A percentile compares a stretch with the other conserved stretches of the same genome.
phyloP scores from a whole-genome alignment of 1,284 basidiomycete genomes.

The Ganoderma lucidum region DNA sequence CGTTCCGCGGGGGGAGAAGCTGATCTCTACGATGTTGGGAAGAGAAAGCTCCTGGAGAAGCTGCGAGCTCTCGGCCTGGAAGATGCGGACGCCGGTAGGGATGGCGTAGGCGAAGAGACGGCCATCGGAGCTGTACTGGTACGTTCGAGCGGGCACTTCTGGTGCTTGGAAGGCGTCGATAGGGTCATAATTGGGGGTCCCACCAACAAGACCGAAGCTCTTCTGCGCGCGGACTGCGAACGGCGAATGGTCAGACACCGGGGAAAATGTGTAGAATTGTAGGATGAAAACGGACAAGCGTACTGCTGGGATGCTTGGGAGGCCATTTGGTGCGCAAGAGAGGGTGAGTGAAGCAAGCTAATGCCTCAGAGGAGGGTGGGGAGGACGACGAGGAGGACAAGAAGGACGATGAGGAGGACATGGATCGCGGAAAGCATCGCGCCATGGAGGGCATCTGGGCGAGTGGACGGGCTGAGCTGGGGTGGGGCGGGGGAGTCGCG shows the following conservation, averaged over 20 bases:
- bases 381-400: too few relatives aligned
- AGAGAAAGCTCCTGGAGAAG: conserved; percentile 75
- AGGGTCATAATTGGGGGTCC: conserved; percentile 79
- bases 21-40: conserved; percentile 82
- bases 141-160: conserved; percentile 76
- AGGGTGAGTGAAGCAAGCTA: conserved; percentile 71
- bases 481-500: too few relatives aligned
- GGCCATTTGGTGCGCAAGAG: conserved; percentile 55
- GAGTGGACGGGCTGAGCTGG: too few relatives aligned
- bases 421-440: too few relatives aligned
- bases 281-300: conserved; percentile 67
- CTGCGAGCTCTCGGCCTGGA: conserved; percentile 78
- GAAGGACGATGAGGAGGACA: too few relatives aligned
- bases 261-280: conserved; percentile 15
- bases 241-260: conserved; percentile 25
- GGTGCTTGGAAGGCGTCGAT: conserved; percentile 74
- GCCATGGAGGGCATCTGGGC: too few relatives aligned
- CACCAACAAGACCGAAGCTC: conserved; percentile 85
- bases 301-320: conserved; percentile 77
- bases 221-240: conserved; percentile 91
- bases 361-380: too few relatives aligned
- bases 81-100: conserved; percentile 79
- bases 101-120: conserved; percentile 87
- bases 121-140: conserved; percentile 90
- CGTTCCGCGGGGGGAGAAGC: conserved; percentile 92